Base-by-base conservation (phyloP, 805 yeast genomes). In the Wickerhamomyces pijperi region DNA sequence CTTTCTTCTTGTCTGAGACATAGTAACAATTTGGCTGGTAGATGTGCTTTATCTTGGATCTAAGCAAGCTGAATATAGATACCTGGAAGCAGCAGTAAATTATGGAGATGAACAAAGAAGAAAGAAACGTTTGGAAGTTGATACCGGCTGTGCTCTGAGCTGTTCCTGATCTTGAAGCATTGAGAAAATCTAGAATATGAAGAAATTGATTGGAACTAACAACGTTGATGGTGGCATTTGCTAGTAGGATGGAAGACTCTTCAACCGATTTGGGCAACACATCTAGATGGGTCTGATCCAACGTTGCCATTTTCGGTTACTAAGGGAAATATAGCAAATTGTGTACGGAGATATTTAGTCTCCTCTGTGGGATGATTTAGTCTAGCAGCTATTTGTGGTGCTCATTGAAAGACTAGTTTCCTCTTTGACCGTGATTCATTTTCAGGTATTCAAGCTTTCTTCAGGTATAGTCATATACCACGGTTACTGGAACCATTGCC, bases 111-210 rank as follows among this genome's bases (percentile, higher is more conserved):
- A 65, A 55, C 33, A 82, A 51, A 0, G 85, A 72, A 18, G 76
- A 71, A 4, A 76, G 38, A 39, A 83, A 70, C 0, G 78, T 63
- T 29, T 68, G 61, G 9, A 79, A 56, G 0, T 83, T 72, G 2
- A 76, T 68, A 3, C 81, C 90, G 15, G 71, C 67, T 1, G 76
- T 66, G 13, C 55, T 50, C 41, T 76, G 83, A 2, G 83, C 83
- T 17, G 67, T 57, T 0, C 82, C 82, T 0, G 72, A 64, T 49
- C 78, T 74, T 3, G 76, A 61, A 2, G 76, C 71, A 44, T 69
- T 67, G 28, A 75, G 52, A 45, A 76, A 70, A 37, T 59, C 56
- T 41, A 55, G 44, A 9, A 55, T 31, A 36, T 51, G 38, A 13
- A 54, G 45, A 25, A 53, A 50, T 18, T 43, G 49, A 13, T 28